A percentile compares a stretch with the other conserved stretches of the same genome.
Conservation (phyloP, 176 grass and related monocot species). For the Calamus simplicifolius region DNA sequence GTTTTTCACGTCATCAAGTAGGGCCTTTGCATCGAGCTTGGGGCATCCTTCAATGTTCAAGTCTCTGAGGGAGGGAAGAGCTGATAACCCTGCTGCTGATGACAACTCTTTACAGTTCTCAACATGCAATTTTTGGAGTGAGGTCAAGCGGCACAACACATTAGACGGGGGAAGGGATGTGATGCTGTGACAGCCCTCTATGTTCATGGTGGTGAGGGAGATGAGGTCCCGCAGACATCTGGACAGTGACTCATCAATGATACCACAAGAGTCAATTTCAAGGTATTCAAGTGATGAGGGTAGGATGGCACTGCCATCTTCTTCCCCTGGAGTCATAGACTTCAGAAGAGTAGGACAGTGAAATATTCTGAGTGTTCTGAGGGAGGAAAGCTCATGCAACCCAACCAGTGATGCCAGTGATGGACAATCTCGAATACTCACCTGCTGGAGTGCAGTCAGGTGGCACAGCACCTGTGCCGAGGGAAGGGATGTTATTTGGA, state of each 20-base stretch:
- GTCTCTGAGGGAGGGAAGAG: not conserved
- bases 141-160: not conserved
- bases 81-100: not conserved
- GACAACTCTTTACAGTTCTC: not conserved
- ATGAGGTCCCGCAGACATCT: not conserved
- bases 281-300: not conserved
- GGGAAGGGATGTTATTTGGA: slow-evolving; percentile 8
- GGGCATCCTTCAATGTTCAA: not conserved
- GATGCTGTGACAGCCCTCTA: slow-evolving; percentile 6
- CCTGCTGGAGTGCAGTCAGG: not conserved
- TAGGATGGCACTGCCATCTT: not conserved
- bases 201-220: slow-evolving; percentile 1
- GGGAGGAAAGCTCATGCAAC: not conserved
- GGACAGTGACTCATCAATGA: not conserved
- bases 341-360: not conserved
- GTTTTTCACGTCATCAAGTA: not conserved
- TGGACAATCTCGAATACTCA: not conserved
- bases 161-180: not conserved
- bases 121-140: not conserved
- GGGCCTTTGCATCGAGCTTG: not conserved
- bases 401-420: slow-evolving; percentile 1
- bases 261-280: slow-evolving; percentile 5
- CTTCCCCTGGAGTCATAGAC: not conserved
- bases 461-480: not conserved
- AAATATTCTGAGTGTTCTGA: not conserved